A percentile compares a stretch with the other conserved stretches of the same genome.
Conservation (phyloP, 768 basidiomycete species). For the Termitomyces sp. region DNA sequence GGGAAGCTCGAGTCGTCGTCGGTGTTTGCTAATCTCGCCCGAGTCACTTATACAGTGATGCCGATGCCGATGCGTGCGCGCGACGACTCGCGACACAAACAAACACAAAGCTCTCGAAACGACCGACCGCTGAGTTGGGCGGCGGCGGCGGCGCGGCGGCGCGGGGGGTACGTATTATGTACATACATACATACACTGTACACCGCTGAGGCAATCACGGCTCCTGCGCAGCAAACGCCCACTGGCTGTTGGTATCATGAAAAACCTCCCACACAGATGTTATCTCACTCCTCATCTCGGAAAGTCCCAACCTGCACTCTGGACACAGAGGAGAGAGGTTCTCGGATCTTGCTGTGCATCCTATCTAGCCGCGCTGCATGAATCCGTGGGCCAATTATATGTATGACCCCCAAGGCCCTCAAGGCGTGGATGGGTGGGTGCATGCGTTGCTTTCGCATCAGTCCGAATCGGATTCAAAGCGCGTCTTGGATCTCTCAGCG, state of each 20-base stretch:
- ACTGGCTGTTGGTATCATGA: background rate
- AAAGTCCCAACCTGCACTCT: background rate
- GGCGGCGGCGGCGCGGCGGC: no score
- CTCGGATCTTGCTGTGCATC: background rate
- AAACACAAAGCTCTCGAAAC: no score
- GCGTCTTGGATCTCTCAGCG: background rate
- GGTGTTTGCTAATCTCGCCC: background rate
- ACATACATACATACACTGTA: background rate
- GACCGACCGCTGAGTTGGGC: no score
- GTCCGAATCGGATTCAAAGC: background rate
- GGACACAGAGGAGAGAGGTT: background rate
- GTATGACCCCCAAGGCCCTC: background rate
- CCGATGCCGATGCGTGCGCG: no score
- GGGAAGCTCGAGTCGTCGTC: no score
- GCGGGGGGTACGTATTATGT: no score
- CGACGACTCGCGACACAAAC: no score
- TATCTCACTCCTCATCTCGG: background rate
- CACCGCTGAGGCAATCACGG: no score
- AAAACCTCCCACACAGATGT: conserved; percentile 6
- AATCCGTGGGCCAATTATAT: background rate
- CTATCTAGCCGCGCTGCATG: background rate
- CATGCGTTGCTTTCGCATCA: background rate
- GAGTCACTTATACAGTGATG: no score
- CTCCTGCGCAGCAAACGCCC: no score
- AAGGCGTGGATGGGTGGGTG: background rate